Base-by-base conservation (phyloP, 2,329 filamentous ascomycete species). In the Metarhizium sp. region DNA sequence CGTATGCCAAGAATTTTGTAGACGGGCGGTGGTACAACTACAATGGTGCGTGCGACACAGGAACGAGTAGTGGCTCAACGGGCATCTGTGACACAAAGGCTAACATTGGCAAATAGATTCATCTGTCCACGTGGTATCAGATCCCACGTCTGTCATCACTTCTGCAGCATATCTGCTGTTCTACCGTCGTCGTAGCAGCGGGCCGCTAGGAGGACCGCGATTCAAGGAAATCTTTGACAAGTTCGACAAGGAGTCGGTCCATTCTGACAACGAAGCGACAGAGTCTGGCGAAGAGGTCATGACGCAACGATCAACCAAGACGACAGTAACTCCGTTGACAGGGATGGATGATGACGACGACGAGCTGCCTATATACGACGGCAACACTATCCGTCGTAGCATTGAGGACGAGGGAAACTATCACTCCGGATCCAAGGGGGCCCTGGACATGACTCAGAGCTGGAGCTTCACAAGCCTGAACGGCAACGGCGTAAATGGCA, bases 11-110 rank as follows among this genome's bases (percentile, higher is more conserved):
- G 75, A 97, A 96, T 69, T 96, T 96, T 71, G 78, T 88, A 58
- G 90, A 95, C 65, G 81, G 81, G 56, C 78, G 88, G 69, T 99
- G 94, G 94, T 96, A 96, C 69, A 89, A 95, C 62, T 97, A 95
- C 70, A 97, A 99, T 69, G 92, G 92, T 94, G 77, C 72, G 85
- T 72, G 25, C 29, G 13, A 30, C 18, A 30, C 13, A 42, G n/a
- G 20, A 11, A 16, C 10, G 11, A 16, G 11, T 13, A 40, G 38
- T 40, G 38, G 10, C 32, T 34, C 11, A 11, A 34, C 16, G 6
- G 4, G 6, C 14, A 16, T 49, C 20, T 36, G 47, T 18, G 14
- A 50, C 25, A 50, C 47, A n/a, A n/a, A 50, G 2, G 62, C 75
- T 85, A 68, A 85, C 62, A 14, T 42, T 42, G 50, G 4, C 20